Evolutionary conservation across 2,329 filamentous ascomycete species (phyloP).

Genomic region (Aspergillus cejpii): DNA sequence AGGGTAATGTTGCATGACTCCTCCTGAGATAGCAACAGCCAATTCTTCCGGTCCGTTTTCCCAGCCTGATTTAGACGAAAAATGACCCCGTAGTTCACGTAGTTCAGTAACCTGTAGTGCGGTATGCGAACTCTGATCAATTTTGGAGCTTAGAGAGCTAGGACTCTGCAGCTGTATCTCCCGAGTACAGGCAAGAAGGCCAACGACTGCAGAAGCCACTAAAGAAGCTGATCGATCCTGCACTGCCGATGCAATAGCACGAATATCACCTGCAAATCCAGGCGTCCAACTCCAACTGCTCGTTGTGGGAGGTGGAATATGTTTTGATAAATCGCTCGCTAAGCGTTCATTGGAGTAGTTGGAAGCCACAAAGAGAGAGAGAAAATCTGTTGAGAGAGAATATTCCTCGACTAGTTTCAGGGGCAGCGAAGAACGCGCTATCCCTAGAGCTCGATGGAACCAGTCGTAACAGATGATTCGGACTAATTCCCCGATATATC

Average conservation of each 20-base stretch:
- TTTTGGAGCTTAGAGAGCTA: slow-evolving; percentile 10
- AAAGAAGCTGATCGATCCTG: slow-evolving; percentile 64
- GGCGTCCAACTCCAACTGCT: slow-evolving; percentile 54
- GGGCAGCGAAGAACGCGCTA: slow-evolving; percentile 46
- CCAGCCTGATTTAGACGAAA: slow-evolving; percentile 22
- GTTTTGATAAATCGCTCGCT: slow-evolving; percentile 42
- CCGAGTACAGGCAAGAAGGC: slow-evolving; percentile 58
- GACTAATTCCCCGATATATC: slow-evolving; percentile 66
- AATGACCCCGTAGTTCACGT: slow-evolving; percentile 9
- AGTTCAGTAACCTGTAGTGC: background rate
- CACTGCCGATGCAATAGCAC: slow-evolving; percentile 59
- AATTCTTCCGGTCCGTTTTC: slow-evolving; percentile 48
- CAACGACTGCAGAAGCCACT: slow-evolving; percentile 62
- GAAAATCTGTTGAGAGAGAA: slow-evolving; percentile 60
- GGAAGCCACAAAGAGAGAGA: slow-evolving; percentile 59
- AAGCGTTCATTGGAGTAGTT: slow-evolving; percentile 42
- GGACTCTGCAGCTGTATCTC: slow-evolving; percentile 48
- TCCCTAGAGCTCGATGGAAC: slow-evolving; percentile 41
- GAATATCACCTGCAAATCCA: slow-evolving; percentile 53
- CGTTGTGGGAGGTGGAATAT: slow-evolving; percentile 42
- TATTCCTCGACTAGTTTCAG: slow-evolving; percentile 48
- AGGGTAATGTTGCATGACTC: slow-evolving; percentile 69
- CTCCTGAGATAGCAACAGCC: slow-evolving; percentile 69
- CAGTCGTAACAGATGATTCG: slow-evolving; percentile 61
- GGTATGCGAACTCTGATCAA: background rate